Percentiles rank a stretch among this genome's conserved stretches.
Evolutionary conservation across 306 rosid genomes (phyloP).

Genomic region (Spatholobus suberectus): DNA sequence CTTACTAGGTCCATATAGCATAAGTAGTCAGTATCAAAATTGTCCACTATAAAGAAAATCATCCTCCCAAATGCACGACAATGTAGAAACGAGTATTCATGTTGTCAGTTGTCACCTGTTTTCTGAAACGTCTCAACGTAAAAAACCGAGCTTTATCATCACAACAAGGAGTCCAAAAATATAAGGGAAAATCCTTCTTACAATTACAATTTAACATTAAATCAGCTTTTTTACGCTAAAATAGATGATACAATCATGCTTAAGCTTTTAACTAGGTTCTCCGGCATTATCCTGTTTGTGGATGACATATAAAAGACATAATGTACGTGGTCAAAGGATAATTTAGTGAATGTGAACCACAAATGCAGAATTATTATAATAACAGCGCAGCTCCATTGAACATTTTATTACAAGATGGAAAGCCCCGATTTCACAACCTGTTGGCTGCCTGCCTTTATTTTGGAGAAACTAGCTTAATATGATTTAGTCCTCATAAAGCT

Average conservation of each 20-base stretch:
- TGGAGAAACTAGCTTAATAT: not conserved
- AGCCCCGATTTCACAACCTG: not conserved
- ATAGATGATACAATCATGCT: not conserved
- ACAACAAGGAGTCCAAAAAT: no score
- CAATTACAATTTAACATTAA: not conserved
- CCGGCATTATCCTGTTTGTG: not conserved
- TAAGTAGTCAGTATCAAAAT: not conserved
- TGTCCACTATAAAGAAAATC: no score
- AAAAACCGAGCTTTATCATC: no score
- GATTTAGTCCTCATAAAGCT: constrained; percentile 31
- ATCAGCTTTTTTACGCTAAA: not conserved
- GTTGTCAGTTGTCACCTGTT: no score
- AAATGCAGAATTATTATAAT: not conserved
- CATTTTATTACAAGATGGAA: not conserved
- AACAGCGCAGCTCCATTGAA: not conserved
- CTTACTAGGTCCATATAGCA: not conserved
- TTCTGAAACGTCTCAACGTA: no score
- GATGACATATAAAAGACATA: not conserved
- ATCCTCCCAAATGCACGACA: no score
- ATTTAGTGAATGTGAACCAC: not conserved
- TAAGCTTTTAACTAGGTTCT: not conserved
- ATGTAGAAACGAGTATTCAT: no score
- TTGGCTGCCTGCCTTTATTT: constrained; percentile 2
- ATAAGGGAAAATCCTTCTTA: no score
- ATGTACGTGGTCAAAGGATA: not conserved